Evolutionary conservation across 768 basidiomycete genomes (phyloP), one percentile per base, ranked within the genome.

Genomic region (Boletus reticuloceps): DNA sequence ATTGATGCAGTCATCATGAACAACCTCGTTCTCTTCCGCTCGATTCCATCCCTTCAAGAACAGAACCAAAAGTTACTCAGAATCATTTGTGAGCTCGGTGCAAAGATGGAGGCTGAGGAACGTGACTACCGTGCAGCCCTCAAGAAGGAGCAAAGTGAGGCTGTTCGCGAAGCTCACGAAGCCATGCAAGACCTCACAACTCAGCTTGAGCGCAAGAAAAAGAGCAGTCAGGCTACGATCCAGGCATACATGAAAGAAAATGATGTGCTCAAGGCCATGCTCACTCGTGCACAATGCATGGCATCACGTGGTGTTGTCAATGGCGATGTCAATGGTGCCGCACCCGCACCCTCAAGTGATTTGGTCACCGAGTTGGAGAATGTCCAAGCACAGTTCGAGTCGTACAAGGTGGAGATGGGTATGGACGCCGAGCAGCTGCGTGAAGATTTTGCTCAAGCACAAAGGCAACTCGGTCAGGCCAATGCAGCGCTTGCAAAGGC

Each of bases 31-130:
- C 80, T 91, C 34, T 98, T 94, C 84, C 79, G 79, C 42, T 89
- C 86, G 0, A 81, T 98, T 50, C 79, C 82, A 14, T 77, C 81
- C 13, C 74, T 99, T n/a, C 94, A 98, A 65, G 82, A 86, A 40
- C 94, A 96, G 73, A 98, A 98, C 68, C 88, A 91, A 75, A 89
- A 89, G 62, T 74, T 98, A 22, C 76, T 98, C 45, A 85, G 82
- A 69, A 85, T 96, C 59, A 86, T 88, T 13, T 79, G 95, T 17
- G 89, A 91, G 52, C 78, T 98, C 38, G 93, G 89, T 6, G 73
- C 79, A 37, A 88, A 89, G 76, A 82, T 98, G 80, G 97, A 98
- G 72, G 77, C 77, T 6, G 88, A 90, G 62, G 93, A 96, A 71
- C 79, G 77, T 59, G 89, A 91, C 25, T 88, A 89, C 60, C 80